Conservation (phyloP, 1,139 yeast genomes). For the Debaryomyces sp. region DNA sequence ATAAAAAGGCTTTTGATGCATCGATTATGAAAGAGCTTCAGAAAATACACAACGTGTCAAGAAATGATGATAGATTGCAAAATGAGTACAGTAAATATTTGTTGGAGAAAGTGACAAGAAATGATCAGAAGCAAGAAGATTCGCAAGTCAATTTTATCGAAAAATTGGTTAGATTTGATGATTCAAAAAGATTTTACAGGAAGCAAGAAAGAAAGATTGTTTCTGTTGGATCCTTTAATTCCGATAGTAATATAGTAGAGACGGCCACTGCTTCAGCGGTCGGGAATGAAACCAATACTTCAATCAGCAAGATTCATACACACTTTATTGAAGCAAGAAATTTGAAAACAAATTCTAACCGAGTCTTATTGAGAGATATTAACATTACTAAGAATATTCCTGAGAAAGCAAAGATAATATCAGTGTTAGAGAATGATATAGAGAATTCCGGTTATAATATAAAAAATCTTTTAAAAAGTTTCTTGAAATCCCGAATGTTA, state of each 20-base stretch:
- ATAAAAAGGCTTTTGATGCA: conserved; percentile 5
- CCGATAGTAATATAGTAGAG: not conserved
- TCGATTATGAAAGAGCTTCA: conserved; percentile 1
- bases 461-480: conserved; percentile 20
- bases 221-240: conserved; percentile 7
- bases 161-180: conserved; percentile 20
- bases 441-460: conserved; percentile 14
- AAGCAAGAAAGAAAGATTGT: conserved; percentile 17
- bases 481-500: conserved; percentile 14
- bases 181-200: conserved; percentile 16
- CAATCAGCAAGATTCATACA: conserved; percentile 6
- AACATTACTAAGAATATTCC: conserved; percentile 13
- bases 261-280: not conserved
- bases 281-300: not conserved
- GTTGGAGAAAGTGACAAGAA: conserved; percentile 12
- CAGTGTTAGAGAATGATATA: conserved; percentile 16
- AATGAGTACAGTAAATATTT: conserved; percentile 12
- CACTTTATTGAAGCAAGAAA: conserved; percentile 11
- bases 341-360: not conserved
- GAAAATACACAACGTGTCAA: not conserved
- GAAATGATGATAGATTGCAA: conserved; percentile 4
- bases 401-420: conserved; percentile 7
- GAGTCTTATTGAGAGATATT: conserved; percentile 10
- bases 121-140: conserved; percentile 14
- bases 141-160: conserved; percentile 21